Percentiles rank a stretch among this genome's conserved stretches.
phyloP scores from a whole-genome alignment of 305 asterid genomes.

The Solanum hybrid region DNA sequence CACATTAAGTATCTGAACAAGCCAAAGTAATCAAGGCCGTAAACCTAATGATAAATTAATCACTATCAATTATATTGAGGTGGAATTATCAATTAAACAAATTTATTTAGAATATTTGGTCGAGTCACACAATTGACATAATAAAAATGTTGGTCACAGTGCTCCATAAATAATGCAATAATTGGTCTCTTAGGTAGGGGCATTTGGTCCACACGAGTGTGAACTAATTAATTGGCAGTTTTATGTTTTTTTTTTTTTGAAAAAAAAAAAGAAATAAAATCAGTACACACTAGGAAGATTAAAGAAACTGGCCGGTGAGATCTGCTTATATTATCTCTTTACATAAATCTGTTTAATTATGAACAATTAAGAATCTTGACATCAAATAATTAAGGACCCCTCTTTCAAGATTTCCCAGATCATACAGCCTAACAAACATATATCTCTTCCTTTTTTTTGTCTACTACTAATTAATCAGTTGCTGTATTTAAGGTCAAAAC shows the following conservation, averaged over 20 bases:
- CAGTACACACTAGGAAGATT: neutral
- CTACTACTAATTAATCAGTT: neutral
- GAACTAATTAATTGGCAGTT: neutral
- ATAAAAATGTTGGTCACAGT: neutral
- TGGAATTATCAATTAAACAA: neutral
- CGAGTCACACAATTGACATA: neutral
- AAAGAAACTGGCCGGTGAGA: neutral
- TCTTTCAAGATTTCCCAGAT: slow-evolving; percentile 5
- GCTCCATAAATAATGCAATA: neutral
- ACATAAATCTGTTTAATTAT: neutral
- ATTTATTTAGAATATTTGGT: neutral
- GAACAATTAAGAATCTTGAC: neutral
- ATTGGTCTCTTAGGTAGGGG: neutral
- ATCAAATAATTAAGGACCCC: slow-evolving; percentile 8
- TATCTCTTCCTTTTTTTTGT: neutral
- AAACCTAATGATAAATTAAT: neutral
- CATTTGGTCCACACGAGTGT: neutral
- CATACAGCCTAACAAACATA: slow-evolving; percentile 6
- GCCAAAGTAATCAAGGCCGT: neutral
- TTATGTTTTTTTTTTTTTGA: neutral
- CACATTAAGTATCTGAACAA: neutral
- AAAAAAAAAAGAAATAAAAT: neutral
- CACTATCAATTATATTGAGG: neutral
- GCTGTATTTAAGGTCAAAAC: neutral
- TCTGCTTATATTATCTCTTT: neutral